These are phyloP conservation scores for Candida rishiriensis DNA, from an alignment of 805 yeast genomes.

Conservation along the genomic window DNA sequence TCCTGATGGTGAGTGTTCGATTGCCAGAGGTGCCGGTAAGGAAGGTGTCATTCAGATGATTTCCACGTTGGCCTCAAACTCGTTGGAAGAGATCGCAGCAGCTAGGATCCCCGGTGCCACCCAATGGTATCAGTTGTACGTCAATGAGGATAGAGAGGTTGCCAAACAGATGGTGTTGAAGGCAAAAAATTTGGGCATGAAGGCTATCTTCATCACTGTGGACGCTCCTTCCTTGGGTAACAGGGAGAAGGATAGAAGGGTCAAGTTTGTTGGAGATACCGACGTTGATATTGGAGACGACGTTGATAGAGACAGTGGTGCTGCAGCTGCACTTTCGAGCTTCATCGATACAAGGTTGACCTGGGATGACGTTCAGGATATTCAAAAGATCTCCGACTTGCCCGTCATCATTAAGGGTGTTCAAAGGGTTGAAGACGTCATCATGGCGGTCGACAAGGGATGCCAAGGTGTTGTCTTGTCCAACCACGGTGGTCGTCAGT, in stretches of 20 bases:
- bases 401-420: conserved; percentile 79
- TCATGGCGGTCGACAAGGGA: conserved; percentile 68
- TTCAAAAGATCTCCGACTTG: conserved; percentile 51
- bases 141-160: conserved; percentile 68
- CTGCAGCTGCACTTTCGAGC: conserved; percentile 80
- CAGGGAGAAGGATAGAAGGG: conserved; percentile 59
- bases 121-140: conserved; percentile 88
- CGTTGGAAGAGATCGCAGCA: conserved; percentile 79
- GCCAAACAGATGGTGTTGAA: conserved; percentile 59
- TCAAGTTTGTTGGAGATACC: conserved; percentile 35
- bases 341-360: conserved; percentile 69
- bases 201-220: conserved; percentile 82
- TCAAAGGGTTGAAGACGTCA: conserved; percentile 77
- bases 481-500: conserved; percentile 87
- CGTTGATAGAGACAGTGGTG: conserved; percentile 73
- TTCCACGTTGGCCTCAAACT: conserved; percentile 85
- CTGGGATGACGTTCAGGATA: conserved; percentile 62
- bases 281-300: conserved; percentile 40
- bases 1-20: conserved; percentile 85
- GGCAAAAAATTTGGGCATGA: conserved; percentile 70
- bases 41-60: conserved; percentile 82
- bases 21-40: conserved; percentile 77
- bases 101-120: conserved; percentile 63
- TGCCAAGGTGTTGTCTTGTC: conserved; percentile 76
- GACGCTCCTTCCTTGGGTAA: conserved; percentile 92